Base-by-base conservation (phyloP, 164 flowering plant species). In the Litsea cubeba region DNA sequence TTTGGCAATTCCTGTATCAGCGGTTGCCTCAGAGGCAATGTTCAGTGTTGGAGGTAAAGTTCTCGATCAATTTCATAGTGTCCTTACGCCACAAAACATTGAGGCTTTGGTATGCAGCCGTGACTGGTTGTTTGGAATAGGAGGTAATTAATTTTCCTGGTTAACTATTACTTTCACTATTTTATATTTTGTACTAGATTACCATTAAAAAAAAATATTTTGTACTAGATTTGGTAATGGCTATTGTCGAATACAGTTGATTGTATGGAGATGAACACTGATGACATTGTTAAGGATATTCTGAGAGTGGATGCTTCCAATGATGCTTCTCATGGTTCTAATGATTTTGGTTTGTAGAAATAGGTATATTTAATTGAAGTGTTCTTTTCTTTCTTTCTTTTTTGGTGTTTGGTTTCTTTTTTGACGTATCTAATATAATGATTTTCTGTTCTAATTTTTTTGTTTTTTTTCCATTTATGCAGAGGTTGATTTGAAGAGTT, bases 61-160 rank as follows among this genome's bases (percentile, higher is more conserved):
- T 18, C 66, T 72, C 18, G 67, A 72, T 14, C 65, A 57, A 54
- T 50, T 66, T 67, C 76, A 62, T 20, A 74, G 63, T 54, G 66
- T 63, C 14, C 26, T 74, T 12, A 54, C 23, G 22, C 50, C 22
- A 11, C 11, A 74, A 15, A 28, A n/a, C 22, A 11, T 28, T 14
- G 69, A 74, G 28, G 71, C 76, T 20, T 51, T 74, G 76, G 32
- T 74, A 49, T 26, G 69, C 22, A 49, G 70, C 10, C 60, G 50
- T n/a, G 75, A 73, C 58, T 64, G 75, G 75, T 54, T 54, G n/a
- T 54, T 54, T 18, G 60, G n/a, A 15, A 20, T 15, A 54, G 60
- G 60, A 54, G 60, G 60, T 54, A 54, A 54, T 7, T 54, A 17
- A 54, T 20, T 54, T 54, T 54, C n/a, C 12, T 54, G n/a, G 20